phyloP scores from a whole-genome alignment of 345 rosid genomes.

The Stellera chamaejasme region DNA sequence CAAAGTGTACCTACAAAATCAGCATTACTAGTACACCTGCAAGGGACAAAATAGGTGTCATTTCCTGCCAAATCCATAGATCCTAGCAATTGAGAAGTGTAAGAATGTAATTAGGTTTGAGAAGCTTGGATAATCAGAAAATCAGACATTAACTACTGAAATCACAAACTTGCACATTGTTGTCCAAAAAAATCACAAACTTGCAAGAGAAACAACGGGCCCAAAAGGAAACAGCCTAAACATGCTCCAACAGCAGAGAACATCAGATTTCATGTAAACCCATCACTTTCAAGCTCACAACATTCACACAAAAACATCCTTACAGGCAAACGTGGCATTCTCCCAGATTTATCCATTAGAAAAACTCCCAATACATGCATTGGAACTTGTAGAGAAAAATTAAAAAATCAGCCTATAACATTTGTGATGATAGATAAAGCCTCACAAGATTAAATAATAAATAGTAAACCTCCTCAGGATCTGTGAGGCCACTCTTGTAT shows the following conservation, averaged over 20 bases:
- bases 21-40: slow-evolving; percentile 43
- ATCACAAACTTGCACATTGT: too few species aligned
- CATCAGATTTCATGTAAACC: not conserved
- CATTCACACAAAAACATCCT: not conserved
- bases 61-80: slow-evolving; percentile 28
- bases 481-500: too few species aligned
- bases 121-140: not conserved
- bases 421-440: too few species aligned
- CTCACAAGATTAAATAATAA: too few species aligned
- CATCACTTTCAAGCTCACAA: not conserved
- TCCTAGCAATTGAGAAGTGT: slow-evolving; percentile 26
- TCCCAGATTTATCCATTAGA: slow-evolving; percentile 66
- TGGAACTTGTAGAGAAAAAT: slow-evolving; percentile 40
- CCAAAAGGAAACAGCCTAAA: slow-evolving; percentile 57
- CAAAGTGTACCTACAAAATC: too few species aligned
- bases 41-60: slow-evolving; percentile 41
- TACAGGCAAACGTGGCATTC: slow-evolving; percentile 73
- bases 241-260: slow-evolving; percentile 82
- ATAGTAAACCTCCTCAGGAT: too few species aligned
- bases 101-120: too few species aligned
- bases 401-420: too few species aligned
- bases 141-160: not conserved
- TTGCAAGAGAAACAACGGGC: slow-evolving; percentile 47
- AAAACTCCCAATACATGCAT: slow-evolving; percentile 57
- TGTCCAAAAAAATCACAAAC: slow-evolving; percentile 28